These are phyloP conservation scores for Kernera saxatilis DNA, from an alignment of 345 rosid genomes.

Conservation along the genomic window DNA sequence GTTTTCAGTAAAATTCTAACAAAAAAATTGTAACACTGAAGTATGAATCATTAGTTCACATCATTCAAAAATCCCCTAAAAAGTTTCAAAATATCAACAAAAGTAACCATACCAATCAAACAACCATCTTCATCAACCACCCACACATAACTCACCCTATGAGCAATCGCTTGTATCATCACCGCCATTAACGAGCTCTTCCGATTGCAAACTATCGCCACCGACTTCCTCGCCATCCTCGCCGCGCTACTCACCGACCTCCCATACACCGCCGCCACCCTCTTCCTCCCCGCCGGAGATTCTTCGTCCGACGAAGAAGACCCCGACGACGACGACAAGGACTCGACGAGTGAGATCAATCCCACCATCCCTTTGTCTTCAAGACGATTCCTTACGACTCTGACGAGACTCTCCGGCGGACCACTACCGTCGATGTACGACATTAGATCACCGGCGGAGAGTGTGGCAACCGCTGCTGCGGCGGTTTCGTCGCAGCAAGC, in stretches of 20 bases:
- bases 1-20: neutral
- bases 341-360: constrained; percentile 45
- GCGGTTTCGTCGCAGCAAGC: constrained; percentile 63
- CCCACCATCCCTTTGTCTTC: constrained; percentile 51
- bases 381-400: constrained; percentile 48
- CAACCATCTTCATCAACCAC: constrained; percentile 77
- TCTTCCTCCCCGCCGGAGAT: constrained; percentile 14
- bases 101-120: constrained; percentile 81
- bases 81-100: constrained; percentile 53
- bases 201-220: constrained; percentile 74
- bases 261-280: constrained; percentile 28
- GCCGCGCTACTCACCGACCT: constrained; percentile 70
- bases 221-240: constrained; percentile 75
- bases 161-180: constrained; percentile 89
- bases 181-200: constrained; percentile 93
- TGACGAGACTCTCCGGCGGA: constrained; percentile 72
- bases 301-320: constrained; percentile 64
- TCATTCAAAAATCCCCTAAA: constrained; percentile 52
- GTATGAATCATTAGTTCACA: neutral
- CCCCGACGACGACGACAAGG: constrained; percentile 23
- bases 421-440: constrained; percentile 91
- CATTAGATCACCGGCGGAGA: constrained; percentile 78
- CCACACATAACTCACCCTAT: constrained; percentile 87
- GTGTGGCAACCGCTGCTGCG: constrained; percentile 62
- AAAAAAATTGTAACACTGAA: neutral